Percentiles rank a stretch among this genome's conserved stretches.
Conservation (phyloP, 352 stramenopile genomes). For the Blastocystis sp. region DNA sequence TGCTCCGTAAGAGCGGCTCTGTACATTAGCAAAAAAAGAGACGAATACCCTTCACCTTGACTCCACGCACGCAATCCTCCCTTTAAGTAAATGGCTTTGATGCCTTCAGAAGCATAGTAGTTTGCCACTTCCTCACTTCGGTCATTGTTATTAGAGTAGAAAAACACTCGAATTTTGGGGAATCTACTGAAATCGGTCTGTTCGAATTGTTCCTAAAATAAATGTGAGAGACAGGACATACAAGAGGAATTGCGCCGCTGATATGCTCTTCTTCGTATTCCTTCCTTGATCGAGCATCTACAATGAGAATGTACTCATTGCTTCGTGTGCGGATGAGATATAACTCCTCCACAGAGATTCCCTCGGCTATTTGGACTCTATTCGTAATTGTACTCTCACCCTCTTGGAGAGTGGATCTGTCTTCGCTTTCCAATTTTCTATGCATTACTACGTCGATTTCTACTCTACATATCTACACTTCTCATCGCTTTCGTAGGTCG, state of each 20-base stretch:
- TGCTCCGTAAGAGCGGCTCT: not conserved
- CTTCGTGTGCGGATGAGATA: slow-evolving; percentile 19
- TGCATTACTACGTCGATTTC: not conserved
- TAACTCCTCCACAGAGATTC: not conserved
- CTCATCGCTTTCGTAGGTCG: slow-evolving; percentile 1
- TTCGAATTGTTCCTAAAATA: slow-evolving; percentile 24
- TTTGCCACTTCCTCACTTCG: not conserved
- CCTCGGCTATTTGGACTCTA: not conserved
- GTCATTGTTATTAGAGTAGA: slow-evolving; percentile 31
- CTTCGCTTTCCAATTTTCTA: not conserved
- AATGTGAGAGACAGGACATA: not conserved
- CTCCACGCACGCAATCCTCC: slow-evolving; percentile 28
- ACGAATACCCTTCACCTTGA: not conserved
- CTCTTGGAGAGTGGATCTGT: not conserved
- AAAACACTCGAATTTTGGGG: slow-evolving; percentile 46
- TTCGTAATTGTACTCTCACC: not conserved
- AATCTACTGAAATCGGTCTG: not conserved
- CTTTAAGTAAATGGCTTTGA: not conserved
- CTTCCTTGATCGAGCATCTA: slow-evolving; percentile 11
- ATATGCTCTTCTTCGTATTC: slow-evolving; percentile 13
- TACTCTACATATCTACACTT: not conserved
- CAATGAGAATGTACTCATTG: slow-evolving; percentile 8
- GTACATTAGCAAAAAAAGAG: not conserved
- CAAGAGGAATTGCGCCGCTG: not conserved
- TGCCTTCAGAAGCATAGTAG: not conserved